Percentiles rank a stretch among this genome's conserved stretches.
phyloP scores from a whole-genome alignment of 768 basidiomycete species.

The Pisolithus marmoratus region DNA sequence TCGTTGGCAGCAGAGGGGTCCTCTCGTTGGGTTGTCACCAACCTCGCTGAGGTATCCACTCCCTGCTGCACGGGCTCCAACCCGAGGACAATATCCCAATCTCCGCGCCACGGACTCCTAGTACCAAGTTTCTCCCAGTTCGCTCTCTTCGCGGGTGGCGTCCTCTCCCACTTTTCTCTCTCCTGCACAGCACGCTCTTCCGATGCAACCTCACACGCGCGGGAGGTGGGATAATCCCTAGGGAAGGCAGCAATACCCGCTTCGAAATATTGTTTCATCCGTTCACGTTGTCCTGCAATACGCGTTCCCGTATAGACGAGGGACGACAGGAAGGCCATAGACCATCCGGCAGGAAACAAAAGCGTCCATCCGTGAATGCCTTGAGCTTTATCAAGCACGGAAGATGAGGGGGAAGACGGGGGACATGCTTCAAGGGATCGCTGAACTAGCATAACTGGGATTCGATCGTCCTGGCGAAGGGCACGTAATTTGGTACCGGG shows the following conservation, averaged over 20 bases:
- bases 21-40: slow-evolving; percentile 59
- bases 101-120: slow-evolving; percentile 66
- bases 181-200: slow-evolving; percentile 48
- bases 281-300: slow-evolving; percentile 80
- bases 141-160: slow-evolving; percentile 82
- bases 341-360: slow-evolving; percentile 83
- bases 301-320: slow-evolving; percentile 80
- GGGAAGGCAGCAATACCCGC: slow-evolving; percentile 74
- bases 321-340: slow-evolving; percentile 83
- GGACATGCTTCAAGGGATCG: slow-evolving; percentile 50
- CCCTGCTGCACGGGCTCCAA: slow-evolving; percentile 22
- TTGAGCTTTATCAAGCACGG: slow-evolving; percentile 25
- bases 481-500: slow-evolving; percentile 73
- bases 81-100: slow-evolving; percentile 73
- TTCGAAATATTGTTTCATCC: slow-evolving; percentile 77
- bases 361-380: slow-evolving; percentile 84
- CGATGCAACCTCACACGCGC: slow-evolving; percentile 48
- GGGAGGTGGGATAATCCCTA: slow-evolving; percentile 64
- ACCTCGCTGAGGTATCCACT: slow-evolving; percentile 15
- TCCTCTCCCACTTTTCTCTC: slow-evolving; percentile 61
- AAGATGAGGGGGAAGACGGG: slow-evolving; percentile 10
- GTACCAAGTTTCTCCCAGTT: slow-evolving; percentile 64
- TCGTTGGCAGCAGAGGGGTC: slow-evolving; percentile 10
- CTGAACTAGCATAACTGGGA: slow-evolving; percentile 82
- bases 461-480: slow-evolving; percentile 68